Evolutionary conservation across 805 yeast species (phyloP), one percentile per base, ranked within the genome.

Genomic region (Saturnispora besseyi): DNA sequence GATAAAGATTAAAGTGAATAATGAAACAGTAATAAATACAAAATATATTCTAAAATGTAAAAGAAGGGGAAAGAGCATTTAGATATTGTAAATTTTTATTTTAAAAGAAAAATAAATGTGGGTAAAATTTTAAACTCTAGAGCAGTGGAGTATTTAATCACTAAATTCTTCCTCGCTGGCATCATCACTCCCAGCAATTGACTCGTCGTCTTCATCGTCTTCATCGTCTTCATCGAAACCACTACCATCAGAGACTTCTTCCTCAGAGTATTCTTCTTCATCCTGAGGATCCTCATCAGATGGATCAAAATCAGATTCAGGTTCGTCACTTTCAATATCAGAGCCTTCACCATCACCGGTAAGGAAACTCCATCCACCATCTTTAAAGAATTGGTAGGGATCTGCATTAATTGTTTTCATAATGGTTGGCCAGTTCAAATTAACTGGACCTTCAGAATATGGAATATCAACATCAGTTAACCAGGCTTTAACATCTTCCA

Each of bases 391-490:
- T 62, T 88, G 91, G 64, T 88, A 88, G 12, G 99, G 98, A 66
- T 93, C 96, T 4, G 89, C 82, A 56, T 77, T 80, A 55, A 91
- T 81, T 0, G 97, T 88, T 69, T 89, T 91, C 96, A 93, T 91
- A 63, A 93, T 90, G 24, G 89, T 83, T 12, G 81, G 74, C 99
- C 99, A 93, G 70, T 88, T 89, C 78, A 93, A 81, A 71, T 91
- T 91, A 70, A 93, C 84, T 42, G 95, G 90, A 48, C 97, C 96
- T 61, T 89, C 96, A 62, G 90, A 85, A 71, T 77, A 82, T 36
- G 99, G 96, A 55, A 93, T 85, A 65, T 93, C 99, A 62, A 93
- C 96, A 65, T 93, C 96, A n/a, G 96, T 87, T 52, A 93, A 73
- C 99, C 99, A 93, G 46, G 87, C 88, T 67, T 91, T 93, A 54